Evolutionary conservation across 2,329 filamentous ascomycete species (phyloP).

Genomic region (Helminthosporium solani): DNA sequence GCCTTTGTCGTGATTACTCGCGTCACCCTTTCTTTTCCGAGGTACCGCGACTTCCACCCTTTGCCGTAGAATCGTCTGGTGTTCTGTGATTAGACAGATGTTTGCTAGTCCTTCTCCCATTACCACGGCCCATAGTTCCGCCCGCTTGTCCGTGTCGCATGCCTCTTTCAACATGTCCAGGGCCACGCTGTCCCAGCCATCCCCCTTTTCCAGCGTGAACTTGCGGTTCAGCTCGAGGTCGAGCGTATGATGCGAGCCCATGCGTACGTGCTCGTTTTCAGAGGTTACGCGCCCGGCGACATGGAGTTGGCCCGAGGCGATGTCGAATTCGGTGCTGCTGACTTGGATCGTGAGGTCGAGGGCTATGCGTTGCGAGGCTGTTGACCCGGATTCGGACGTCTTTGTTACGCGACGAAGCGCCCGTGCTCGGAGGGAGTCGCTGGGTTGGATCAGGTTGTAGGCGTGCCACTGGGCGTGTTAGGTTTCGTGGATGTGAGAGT

Average conservation of each 20-base stretch:
- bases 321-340: conserved; percentile 67
- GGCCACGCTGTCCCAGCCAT: conserved; percentile 88
- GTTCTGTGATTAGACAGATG: conserved; percentile 78
- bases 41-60: conserved; percentile 66
- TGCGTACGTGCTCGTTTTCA: conserved; percentile 67
- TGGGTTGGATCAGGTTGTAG: conserved; percentile 69
- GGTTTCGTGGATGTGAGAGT: no score
- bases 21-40: conserved; percentile 63
- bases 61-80: conserved; percentile 74
- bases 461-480: conserved; percentile 64
- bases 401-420: conserved; percentile 67
- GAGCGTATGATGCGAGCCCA: conserved; percentile 68
- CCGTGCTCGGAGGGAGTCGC: conserved; percentile 64
- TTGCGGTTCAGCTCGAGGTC: conserved; percentile 86
- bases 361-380: conserved; percentile 63
- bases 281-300: conserved; percentile 65
- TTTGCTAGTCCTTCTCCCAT: conserved; percentile 89
- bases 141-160: conserved; percentile 73
- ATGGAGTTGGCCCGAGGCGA: conserved; percentile 66
- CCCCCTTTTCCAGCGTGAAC: conserved; percentile 81
- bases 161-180: conserved; percentile 76
- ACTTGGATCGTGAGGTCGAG: conserved; percentile 65
- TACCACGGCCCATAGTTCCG: conserved; percentile 83
- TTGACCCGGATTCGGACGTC: conserved; percentile 61
- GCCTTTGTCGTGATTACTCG: conserved; percentile 67